A percentile compares a stretch with the other conserved stretches of the same genome.
Evolutionary conservation across 2,329 filamentous ascomycete species (phyloP).

Genomic region (Plectosphaerella plurivora): DNA sequence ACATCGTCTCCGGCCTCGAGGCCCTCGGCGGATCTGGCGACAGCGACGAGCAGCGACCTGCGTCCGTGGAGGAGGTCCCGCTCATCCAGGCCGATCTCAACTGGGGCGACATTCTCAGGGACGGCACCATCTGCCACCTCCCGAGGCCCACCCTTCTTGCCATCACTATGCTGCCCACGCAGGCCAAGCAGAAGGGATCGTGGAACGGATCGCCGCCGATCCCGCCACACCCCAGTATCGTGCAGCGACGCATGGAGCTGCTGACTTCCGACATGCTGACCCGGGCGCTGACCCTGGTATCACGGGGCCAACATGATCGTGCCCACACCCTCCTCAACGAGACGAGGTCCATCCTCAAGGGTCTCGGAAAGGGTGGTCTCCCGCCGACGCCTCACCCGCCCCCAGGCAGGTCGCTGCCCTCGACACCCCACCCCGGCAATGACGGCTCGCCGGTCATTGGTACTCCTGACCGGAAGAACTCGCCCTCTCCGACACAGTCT

Average conservation of each 20-base stretch:
- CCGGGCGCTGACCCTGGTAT: slow-evolving; percentile 83
- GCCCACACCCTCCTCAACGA: slow-evolving; percentile 89
- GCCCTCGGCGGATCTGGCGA: slow-evolving; percentile 86
- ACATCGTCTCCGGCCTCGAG: slow-evolving; percentile 91
- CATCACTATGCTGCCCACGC: slow-evolving; percentile 86
- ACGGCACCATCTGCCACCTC: slow-evolving; percentile 80
- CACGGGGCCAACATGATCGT: slow-evolving; percentile 86
- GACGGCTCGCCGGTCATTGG: slow-evolving; percentile 42
- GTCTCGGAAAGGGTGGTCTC: slow-evolving; percentile 88
- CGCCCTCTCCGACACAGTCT: slow-evolving; percentile 33
- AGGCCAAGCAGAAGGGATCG: slow-evolving; percentile 57
- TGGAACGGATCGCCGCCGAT: slow-evolving; percentile 72
- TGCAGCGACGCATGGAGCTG: slow-evolving; percentile 95
- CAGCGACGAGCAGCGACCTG: slow-evolving; percentile 73
- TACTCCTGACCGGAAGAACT: slow-evolving; percentile 39
- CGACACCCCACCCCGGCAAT: slow-evolving; percentile 33
- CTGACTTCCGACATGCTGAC: slow-evolving; percentile 98
- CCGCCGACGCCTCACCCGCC: slow-evolving; percentile 73
- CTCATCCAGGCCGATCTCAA: slow-evolving; percentile 91
- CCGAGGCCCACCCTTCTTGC: slow-evolving; percentile 86
- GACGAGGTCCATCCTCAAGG: slow-evolving; percentile 92
- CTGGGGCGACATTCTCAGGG: slow-evolving; percentile 89
- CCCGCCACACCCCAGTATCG: slow-evolving; percentile 89
- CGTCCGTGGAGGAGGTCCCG: slow-evolving; percentile 91
- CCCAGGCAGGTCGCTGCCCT: slow-evolving; percentile 32